Evolutionary conservation across 495 filamentous ascomycete genomes (phyloP).

Genomic region (Xylaria grammica): DNA sequence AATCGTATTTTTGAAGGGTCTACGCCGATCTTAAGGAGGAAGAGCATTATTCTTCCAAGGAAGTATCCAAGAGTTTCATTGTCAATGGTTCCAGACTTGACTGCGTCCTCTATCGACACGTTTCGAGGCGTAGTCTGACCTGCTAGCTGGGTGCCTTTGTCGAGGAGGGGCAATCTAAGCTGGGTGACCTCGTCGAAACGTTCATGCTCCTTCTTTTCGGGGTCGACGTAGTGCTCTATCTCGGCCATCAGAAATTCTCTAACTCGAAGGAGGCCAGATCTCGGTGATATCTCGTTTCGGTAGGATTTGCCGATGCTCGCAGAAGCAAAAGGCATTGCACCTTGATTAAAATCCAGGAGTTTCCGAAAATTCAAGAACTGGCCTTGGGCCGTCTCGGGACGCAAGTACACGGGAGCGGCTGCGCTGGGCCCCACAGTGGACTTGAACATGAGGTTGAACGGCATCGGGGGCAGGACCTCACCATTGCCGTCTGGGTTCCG

Average conservation of each 20-base stretch:
- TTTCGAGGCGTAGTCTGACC: conserved; percentile 65
- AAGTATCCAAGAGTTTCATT: conserved; percentile 92
- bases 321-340: conserved; percentile 72
- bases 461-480: conserved; percentile 64
- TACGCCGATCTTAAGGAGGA: conserved; percentile 72
- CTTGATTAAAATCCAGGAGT: conserved; percentile 73
- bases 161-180: conserved; percentile 67
- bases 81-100: conserved; percentile 70
- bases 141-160: conserved; percentile 72
- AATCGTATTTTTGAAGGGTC: conserved; percentile 77
- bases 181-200: conserved; percentile 68
- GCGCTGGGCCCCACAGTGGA: conserved; percentile 71
- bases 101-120: conserved; percentile 73
- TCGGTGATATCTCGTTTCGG: conserved; percentile 75
- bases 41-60: conserved; percentile 76
- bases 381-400: conserved; percentile 72
- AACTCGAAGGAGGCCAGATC: conserved; percentile 69
- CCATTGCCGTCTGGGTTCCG: conserved; percentile 66
- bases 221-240: conserved; percentile 76
- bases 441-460: conserved; percentile 80
- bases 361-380: conserved; percentile 73
- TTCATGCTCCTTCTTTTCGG: conserved; percentile 71
- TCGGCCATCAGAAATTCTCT: conserved; percentile 78
- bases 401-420: conserved; percentile 66
- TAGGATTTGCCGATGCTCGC: conserved; percentile 80